A percentile compares a stretch with the other conserved stretches of the same genome.
Conservation (phyloP, 2,329 filamentous ascomycete genomes). For the Alternaria hordeiaustralica region DNA sequence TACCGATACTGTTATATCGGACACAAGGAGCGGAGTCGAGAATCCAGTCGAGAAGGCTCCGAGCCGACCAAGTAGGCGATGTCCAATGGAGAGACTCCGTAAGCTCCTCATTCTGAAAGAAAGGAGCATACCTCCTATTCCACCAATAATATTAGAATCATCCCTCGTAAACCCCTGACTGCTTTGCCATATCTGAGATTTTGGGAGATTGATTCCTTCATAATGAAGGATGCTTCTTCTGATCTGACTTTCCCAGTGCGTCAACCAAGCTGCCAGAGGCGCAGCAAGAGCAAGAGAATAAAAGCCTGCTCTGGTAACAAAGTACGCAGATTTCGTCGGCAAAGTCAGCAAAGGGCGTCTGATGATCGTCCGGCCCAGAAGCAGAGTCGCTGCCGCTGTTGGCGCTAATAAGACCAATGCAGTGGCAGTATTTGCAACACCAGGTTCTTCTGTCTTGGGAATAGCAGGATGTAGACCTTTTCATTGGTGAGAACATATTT, state of each 20-base stretch:
- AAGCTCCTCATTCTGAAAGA: neutral
- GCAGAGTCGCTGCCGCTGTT: neutral
- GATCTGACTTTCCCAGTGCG: neutral
- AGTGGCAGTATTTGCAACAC: neutral
- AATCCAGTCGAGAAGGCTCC: neutral
- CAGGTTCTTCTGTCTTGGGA: neutral
- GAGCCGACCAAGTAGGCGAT: neutral
- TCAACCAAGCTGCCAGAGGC: neutral
- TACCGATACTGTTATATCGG: neutral
- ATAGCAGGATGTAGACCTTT: neutral
- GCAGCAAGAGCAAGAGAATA: neutral
- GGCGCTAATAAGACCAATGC: neutral
- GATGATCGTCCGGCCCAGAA: neutral
- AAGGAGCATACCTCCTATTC: neutral
- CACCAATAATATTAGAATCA: neutral
- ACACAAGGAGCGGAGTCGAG: neutral
- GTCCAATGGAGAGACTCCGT: neutral
- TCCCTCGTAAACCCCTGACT: neutral
- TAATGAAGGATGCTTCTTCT: neutral
- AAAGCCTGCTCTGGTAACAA: neutral
- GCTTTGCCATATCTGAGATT: neutral
- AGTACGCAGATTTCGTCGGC: neutral
- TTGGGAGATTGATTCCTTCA: neutral
- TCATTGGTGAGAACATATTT: neutral
- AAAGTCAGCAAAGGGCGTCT: neutral